Evolutionary conservation across 768 basidiomycete genomes (phyloP).

Genomic region (Rubroboletus pulcherrimus): DNA sequence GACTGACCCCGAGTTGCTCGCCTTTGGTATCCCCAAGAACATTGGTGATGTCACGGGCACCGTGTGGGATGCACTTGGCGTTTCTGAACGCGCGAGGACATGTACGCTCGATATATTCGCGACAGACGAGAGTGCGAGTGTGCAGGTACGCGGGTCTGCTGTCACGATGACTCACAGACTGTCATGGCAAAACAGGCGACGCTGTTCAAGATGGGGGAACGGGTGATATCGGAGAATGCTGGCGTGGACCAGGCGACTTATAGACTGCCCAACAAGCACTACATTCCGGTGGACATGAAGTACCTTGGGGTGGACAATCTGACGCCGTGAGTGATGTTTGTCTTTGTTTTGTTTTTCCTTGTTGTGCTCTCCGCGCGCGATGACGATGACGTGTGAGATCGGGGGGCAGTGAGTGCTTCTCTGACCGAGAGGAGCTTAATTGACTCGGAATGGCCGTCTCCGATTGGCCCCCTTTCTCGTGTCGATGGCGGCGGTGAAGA

Average conservation of each 20-base stretch:
- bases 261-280: slow-evolving; percentile 90
- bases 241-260: slow-evolving; percentile 63
- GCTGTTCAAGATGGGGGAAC: slow-evolving; percentile 82
- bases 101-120: slow-evolving; percentile 82
- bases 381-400: slow-evolving; percentile 20
- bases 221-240: slow-evolving; percentile 62
- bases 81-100: slow-evolving; percentile 48
- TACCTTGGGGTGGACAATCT: slow-evolving; percentile 70
- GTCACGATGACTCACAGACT: neutral
- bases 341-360: neutral
- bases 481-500: slow-evolving; percentile 17
- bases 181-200: slow-evolving; percentile 60
- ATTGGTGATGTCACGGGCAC: slow-evolving; percentile 39
- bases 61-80: slow-evolving; percentile 57
- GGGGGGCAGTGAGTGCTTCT: slow-evolving; percentile 1
- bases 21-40: slow-evolving; percentile 42
- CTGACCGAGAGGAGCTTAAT: neutral
- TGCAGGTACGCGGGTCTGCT: slow-evolving; percentile 56
- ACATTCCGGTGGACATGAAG: slow-evolving; percentile 81
- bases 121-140: slow-evolving; percentile 83
- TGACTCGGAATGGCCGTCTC: neutral
- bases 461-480: slow-evolving; percentile 10
- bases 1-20: slow-evolving; percentile 48
- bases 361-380: neutral
- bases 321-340: slow-evolving; percentile 49